Percentiles rank a stretch among this genome's conserved stretches.
Evolutionary conservation across 805 yeast genomes (phyloP).

Genomic region (Wickerhamiella siamensis): DNA sequence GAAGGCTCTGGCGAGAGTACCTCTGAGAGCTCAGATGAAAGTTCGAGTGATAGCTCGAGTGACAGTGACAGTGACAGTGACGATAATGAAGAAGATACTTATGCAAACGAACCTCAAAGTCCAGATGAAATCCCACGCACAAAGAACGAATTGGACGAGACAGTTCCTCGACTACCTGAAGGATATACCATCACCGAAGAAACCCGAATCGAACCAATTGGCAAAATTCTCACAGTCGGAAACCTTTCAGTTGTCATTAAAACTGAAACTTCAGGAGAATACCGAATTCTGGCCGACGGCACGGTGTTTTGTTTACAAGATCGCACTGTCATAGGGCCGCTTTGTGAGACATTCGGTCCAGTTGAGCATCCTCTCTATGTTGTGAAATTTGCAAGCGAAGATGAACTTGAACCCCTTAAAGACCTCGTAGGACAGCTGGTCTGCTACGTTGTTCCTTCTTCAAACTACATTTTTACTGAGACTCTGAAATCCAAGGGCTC

Average conservation of each 20-base stretch:
- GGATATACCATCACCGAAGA: conserved; percentile 43
- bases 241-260: conserved; percentile 59
- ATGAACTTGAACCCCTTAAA: conserved; percentile 34
- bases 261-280: conserved; percentile 70
- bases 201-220: conserved; percentile 59
- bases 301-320: conserved; percentile 59
- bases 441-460: conserved; percentile 65
- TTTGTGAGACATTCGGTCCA: conserved; percentile 84
- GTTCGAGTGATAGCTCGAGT: not conserved
- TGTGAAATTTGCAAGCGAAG: conserved; percentile 45
- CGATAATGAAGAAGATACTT: not conserved
- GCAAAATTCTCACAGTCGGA: conserved; percentile 51
- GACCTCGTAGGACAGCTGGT: conserved; percentile 42
- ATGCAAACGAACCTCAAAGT: not conserved
- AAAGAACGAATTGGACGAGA: conserved; percentile 63
- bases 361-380: conserved; percentile 70
- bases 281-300: conserved; percentile 64
- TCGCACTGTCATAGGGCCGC: conserved; percentile 53
- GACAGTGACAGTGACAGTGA: not conserved
- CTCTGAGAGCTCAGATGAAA: not conserved
- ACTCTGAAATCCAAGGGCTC: conserved; percentile 66
- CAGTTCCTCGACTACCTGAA: conserved; percentile 51
- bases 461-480: conserved; percentile 67
- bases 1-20: not conserved
- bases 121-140: conserved; percentile 47